Base-by-base conservation (phyloP, 1,284 basidiomycete genomes). In the Lentinula novae-zelandiae region DNA sequence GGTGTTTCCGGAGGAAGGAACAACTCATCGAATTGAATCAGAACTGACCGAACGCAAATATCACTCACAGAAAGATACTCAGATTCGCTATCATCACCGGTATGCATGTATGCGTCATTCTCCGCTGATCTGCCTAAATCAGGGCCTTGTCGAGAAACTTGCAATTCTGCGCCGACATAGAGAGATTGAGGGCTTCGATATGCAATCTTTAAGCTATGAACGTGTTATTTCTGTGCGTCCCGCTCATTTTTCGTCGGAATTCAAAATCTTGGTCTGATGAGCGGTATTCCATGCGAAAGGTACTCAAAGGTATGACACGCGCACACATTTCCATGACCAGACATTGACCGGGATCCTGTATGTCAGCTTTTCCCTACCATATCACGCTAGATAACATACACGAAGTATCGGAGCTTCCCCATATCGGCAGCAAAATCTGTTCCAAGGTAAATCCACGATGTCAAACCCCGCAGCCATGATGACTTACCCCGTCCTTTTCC, bases 181-280 rank as follows among this genome's bases (percentile, higher is more conserved):
- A 52, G 76, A 81, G 48, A 71, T 90, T 3, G 90, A 92, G 68
- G 84, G 86, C 5, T 81, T 88, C 60, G 76, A 78, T 9, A 74
- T 82, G 38, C 90, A 86, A 66, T 83, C 84, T 52, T 71, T 92
- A 54, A 85, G 83, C 64, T 92, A 92, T 65, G 78, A 83, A 51
- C 78, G 87, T 49, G 83, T 86, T 1, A 83, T 89, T 63, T 79
- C 84, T n/a, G 85, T 87, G 68, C 67, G 84, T 65, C 15, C 8
- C 9, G 10, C 58, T 27, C 48, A 33, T 50, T 15, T 22, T 15
- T 1, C 10, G 31, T 22, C 34, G 17, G 27, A 46, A 20, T 10
- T 20, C 8, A 12, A 22, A 22, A 46, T 10, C 22, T n/a, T 17
- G 40, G 50, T 57, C 13, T 17, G 9, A 44, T 56, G 54, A 57